A percentile compares a stretch with the other conserved stretches of the same genome.
Evolutionary conservation across 192 early-diverging fungal genomes (phyloP).

Genomic region (Podila minutissima): DNA sequence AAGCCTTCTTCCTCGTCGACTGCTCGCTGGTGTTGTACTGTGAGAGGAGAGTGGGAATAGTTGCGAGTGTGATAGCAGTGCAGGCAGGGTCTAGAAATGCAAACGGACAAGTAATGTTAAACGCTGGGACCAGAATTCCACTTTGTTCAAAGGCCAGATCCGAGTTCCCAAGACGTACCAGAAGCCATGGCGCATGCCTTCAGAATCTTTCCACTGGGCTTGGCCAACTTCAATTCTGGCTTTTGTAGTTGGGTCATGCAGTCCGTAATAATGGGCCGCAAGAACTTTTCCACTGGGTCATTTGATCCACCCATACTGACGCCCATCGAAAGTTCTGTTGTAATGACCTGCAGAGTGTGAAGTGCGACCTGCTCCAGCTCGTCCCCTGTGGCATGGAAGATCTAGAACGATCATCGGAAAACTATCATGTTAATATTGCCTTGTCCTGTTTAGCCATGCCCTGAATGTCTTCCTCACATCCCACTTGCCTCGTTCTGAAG

Average conservation of each 20-base stretch:
- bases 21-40: slow-evolving; percentile 66
- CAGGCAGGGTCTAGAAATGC: slow-evolving; percentile 65
- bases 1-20: slow-evolving; percentile 66
- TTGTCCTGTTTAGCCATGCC: background rate
- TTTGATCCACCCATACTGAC: slow-evolving; percentile 52
- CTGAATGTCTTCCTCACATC: too few species aligned
- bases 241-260: slow-evolving; percentile 68
- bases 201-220: slow-evolving; percentile 72
- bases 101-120: background rate
- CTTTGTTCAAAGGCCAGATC: background rate
- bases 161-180: slow-evolving; percentile 49
- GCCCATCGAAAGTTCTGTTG: slow-evolving; percentile 72
- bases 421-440: background rate
- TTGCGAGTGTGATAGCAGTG: slow-evolving; percentile 63
- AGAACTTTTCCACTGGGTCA: slow-evolving; percentile 59
- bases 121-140: background rate
- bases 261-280: slow-evolving; percentile 61
- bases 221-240: slow-evolving; percentile 74
- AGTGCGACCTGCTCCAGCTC: slow-evolving; percentile 75
- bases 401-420: slow-evolving; percentile 58
- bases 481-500: slow-evolving; percentile 72
- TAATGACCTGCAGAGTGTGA: slow-evolving; percentile 64
- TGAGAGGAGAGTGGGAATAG: slow-evolving; percentile 71
- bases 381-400: slow-evolving; percentile 81
- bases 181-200: slow-evolving; percentile 69